Base-by-base conservation (phyloP, 1,139 yeast genomes). In the Groenewaldozyma sp. region DNA sequence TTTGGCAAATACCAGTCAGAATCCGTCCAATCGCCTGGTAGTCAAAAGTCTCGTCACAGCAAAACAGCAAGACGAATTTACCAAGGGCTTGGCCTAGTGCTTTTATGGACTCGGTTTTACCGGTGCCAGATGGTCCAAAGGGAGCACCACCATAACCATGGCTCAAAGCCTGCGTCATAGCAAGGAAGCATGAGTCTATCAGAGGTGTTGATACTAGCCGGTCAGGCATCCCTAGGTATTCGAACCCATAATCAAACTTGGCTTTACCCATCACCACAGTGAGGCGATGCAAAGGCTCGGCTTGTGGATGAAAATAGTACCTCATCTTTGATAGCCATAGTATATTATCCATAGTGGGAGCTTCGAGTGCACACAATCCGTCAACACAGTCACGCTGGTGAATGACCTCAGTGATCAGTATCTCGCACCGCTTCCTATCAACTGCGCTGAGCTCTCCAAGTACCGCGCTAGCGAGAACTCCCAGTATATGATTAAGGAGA, bases 101-200 rank as follows among this genome's bases (percentile, higher is more conserved):
- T 55, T 91, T 91, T 18, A 88, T 72, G 0, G 95, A 73, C 55
- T 91, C 98, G 0, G 98, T 91, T 56, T 91, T 88, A 50, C 97
- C 98, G 0, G 97, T 91, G 36, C 97, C 98, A 2, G 98, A 96
- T 1, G 98, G 97, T 0, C 98, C 98, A 60, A 81, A 78, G 1
- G 95, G 84, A 1, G 95, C 81, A 0, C 95, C 95, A n/a, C 97
- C 97, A 11, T 78, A 64, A 31, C 72, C 72, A 49, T 78, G 86
- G 28, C 74, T 71, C 21, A 87, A 58, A 0, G 96, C 93, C 46
- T 80, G 83, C 0, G 83, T 69, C 77, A 88, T 73, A 0, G 88
- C 66, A 24, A 79, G 56, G 54, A 73, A 84, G 45, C 87, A 76
- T 13, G 70, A 66, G 40, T 76, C 76, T 4, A 83, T 68, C 21